Percentiles rank a stretch among this genome's conserved stretches.
Evolutionary conservation across 129 eudicot genomes (phyloP).

Genomic region (Flaveria linearis): DNA sequence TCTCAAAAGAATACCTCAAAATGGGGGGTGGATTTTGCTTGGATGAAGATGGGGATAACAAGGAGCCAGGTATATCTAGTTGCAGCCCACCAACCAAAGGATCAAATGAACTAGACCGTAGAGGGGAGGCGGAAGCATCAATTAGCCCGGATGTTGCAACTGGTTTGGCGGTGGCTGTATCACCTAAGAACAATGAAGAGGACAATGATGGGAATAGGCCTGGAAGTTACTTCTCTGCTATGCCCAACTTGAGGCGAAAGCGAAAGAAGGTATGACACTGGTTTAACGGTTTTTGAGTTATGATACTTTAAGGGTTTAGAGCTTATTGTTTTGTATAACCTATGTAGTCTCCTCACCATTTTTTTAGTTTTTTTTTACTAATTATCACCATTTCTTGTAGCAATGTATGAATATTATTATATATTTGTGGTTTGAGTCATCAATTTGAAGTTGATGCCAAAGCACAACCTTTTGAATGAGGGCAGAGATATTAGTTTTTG

Average conservation of each 20-base stretch:
- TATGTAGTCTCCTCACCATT: background rate
- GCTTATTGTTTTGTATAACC: background rate
- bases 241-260: slow-evolving; percentile 71
- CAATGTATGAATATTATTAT: background rate
- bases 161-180: background rate
- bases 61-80: slow-evolving; percentile 30
- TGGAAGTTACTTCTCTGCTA: slow-evolving; percentile 49
- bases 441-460: background rate
- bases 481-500: background rate
- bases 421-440: background rate
- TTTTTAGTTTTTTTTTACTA: background rate
- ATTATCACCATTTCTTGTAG: background rate
- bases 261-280: slow-evolving; percentile 45
- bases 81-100: slow-evolving; percentile 26
- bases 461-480: background rate
- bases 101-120: slow-evolving; percentile 23
- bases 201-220: slow-evolving; percentile 30
- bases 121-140: slow-evolving; percentile 29
- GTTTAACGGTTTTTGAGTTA: background rate
- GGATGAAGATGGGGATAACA: slow-evolving; percentile 57
- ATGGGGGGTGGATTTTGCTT: slow-evolving; percentile 88
- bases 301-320: background rate
- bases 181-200: slow-evolving; percentile 22
- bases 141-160: slow-evolving; percentile 20
- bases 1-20: slow-evolving; percentile 52